Conservation (phyloP, 139 green algal genomes). For the Coelastrella sp. region DNA sequence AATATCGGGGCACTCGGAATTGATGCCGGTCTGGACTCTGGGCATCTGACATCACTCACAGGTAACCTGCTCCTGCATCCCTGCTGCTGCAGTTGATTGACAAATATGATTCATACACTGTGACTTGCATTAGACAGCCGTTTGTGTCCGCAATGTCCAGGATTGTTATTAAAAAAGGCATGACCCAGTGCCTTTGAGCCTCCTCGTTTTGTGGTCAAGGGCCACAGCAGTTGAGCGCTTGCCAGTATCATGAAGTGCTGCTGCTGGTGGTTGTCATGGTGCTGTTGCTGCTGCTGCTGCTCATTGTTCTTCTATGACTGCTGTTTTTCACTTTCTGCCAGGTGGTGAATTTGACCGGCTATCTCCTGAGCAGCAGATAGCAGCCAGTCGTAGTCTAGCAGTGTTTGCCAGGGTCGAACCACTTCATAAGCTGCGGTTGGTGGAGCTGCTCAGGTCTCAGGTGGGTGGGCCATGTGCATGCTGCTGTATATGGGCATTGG, state of each 20-base stretch:
- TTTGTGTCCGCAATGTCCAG: too few species aligned
- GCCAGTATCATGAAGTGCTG: not conserved
- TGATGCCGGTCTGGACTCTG: conserved; percentile 21
- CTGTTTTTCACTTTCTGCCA: conserved; percentile 20
- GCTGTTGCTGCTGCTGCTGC: not conserved
- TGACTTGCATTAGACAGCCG: too few species aligned
- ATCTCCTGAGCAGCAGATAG: conserved; percentile 54
- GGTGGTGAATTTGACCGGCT: conserved; percentile 86
- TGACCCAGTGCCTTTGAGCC: too few species aligned
- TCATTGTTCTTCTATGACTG: not conserved
- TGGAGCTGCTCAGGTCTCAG: conserved; percentile 85
- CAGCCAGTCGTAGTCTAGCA: conserved; percentile 53
- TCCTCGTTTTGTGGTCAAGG: too few species aligned
- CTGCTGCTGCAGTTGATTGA: not conserved
- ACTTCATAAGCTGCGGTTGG: conserved; percentile 89
- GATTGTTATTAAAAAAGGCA: too few species aligned
- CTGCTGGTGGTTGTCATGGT: not conserved
- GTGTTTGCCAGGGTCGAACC: conserved; percentile 96
- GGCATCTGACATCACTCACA: conserved; percentile 19
- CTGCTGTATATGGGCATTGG: not conserved
- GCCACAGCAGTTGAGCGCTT: too few species aligned
- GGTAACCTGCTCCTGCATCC: conserved; percentile 4
- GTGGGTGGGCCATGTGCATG: conserved; percentile 48
- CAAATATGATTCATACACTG: too few species aligned
- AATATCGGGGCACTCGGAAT: conserved; percentile 37